phyloP scores from a whole-genome alignment of 257 asterid species.

The Mentha longifolia region DNA sequence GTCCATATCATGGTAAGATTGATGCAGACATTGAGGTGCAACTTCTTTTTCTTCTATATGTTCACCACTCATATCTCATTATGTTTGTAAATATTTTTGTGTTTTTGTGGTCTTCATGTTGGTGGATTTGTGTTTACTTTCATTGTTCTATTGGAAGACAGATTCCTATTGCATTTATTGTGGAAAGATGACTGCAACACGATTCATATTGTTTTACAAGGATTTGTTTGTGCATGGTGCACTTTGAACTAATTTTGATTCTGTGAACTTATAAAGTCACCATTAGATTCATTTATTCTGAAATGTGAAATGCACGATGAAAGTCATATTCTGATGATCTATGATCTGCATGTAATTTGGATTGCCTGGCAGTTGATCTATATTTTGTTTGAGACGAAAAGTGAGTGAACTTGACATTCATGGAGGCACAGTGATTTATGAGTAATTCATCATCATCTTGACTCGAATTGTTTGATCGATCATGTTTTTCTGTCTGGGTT shows the following conservation, averaged over 20 bases:
- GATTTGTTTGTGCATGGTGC: constrained; percentile 3
- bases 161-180: no score
- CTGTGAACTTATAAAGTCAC: background rate
- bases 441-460: background rate
- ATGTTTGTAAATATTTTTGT: no score
- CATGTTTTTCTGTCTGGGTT: background rate
- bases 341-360: background rate
- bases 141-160: no score
- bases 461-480: constrained; percentile 9
- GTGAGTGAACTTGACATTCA: background rate
- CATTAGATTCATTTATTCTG: constrained; percentile 7
- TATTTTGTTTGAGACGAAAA: constrained; percentile 8
- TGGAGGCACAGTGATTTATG: constrained; percentile 10
- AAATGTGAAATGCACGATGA: background rate
- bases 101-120: no score
- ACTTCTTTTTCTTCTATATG: no score
- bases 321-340: background rate
- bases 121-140: no score
- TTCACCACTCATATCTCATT: no score
- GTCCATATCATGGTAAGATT: no score
- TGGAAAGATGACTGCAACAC: no score
- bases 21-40: no score
- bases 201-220: background rate
- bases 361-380: constrained; percentile 12
- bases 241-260: constrained; percentile 9